phyloP scores from a whole-genome alignment of 2,329 filamentous ascomycete species.

The Byssoonygena ceratinophila region DNA sequence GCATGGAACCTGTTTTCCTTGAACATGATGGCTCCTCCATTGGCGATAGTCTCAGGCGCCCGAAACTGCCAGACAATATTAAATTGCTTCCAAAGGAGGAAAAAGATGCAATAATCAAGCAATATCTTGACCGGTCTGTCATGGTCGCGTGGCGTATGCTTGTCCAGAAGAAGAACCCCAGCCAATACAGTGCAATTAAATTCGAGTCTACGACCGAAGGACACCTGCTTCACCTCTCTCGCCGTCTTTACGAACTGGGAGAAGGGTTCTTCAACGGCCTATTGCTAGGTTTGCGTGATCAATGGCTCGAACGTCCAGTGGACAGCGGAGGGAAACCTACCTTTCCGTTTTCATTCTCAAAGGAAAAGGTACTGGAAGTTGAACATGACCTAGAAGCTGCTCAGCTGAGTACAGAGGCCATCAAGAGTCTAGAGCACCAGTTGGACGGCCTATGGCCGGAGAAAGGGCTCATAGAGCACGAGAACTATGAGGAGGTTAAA shows the following conservation, averaged over 20 bases:
- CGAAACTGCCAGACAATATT: neutral
- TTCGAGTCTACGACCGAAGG: slow-evolving; percentile 1
- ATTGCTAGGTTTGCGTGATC: neutral
- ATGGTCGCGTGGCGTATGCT: slow-evolving; percentile 16
- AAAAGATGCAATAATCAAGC: neutral
- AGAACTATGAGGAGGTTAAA: slow-evolving; percentile 10
- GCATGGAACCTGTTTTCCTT: slow-evolving; percentile 18
- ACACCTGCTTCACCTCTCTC: slow-evolving; percentile 1
- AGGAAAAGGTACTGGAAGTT: too few relatives aligned
- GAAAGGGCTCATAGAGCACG: slow-evolving; percentile 11
- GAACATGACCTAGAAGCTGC: slow-evolving; percentile 2
- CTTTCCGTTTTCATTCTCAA: too few relatives aligned
- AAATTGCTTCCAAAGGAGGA: neutral
- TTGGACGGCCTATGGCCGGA: slow-evolving; percentile 9
- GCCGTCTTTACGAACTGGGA: neutral
- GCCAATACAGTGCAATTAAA: slow-evolving; percentile 8
- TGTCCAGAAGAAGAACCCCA: slow-evolving; percentile 11
- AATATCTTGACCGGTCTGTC: slow-evolving; percentile 5
- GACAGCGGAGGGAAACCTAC: neutral
- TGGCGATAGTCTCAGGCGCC: neutral
- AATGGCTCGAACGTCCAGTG: neutral
- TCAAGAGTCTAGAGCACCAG: slow-evolving; percentile 2
- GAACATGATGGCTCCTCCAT: slow-evolving; percentile 18
- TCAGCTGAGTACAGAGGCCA: neutral
- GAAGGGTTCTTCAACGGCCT: slow-evolving; percentile 2